These are phyloP conservation scores for Oidiodendron maius DNA, from an alignment of 495 filamentous ascomycete genomes.

Conservation along the genomic window DNA sequence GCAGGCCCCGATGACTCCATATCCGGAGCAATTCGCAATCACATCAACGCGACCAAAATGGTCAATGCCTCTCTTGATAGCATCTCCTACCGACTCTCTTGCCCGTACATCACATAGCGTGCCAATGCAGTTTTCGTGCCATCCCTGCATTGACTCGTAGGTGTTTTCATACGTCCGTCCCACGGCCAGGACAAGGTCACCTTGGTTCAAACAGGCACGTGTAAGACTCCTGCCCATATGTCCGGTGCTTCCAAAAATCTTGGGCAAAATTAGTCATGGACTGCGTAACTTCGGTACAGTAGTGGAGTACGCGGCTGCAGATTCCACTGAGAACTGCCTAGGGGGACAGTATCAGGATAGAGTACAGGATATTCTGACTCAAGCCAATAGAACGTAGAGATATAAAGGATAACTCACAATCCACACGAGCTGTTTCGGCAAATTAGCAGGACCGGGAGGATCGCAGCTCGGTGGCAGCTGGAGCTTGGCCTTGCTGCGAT, in stretches of 20 bases:
- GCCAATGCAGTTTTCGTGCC: conserved; percentile 65
- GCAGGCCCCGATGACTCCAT: conserved; percentile 91
- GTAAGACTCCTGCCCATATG: conserved; percentile 92
- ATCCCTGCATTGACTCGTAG: conserved; percentile 61
- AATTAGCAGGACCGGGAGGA: conserved; percentile 67
- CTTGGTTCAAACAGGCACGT: conserved; percentile 69
- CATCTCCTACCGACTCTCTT: conserved; percentile 65
- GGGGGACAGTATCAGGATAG: too few relatives aligned
- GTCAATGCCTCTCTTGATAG: conserved; percentile 60
- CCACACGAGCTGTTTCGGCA: conserved; percentile 73
- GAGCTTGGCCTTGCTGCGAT: conserved; percentile 26
- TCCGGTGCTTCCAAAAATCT: conserved; percentile 92
- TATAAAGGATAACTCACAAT: conserved; percentile 47
- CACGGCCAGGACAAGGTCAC: conserved; percentile 84
- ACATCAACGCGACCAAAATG: conserved; percentile 81
- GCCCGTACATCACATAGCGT: conserved; percentile 87
- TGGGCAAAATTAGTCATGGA: background rate
- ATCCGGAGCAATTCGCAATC: conserved; percentile 85
- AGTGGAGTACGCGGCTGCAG: conserved; percentile 3
- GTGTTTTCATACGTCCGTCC: conserved; percentile 79
- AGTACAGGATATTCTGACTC: too few relatives aligned
- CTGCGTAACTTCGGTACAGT: background rate
- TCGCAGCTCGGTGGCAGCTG: conserved; percentile 72
- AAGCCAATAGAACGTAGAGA: background rate
- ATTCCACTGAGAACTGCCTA: too few relatives aligned